phyloP scores from a whole-genome alignment of 768 basidiomycete genomes.

The Trametes sanguinea region DNA sequence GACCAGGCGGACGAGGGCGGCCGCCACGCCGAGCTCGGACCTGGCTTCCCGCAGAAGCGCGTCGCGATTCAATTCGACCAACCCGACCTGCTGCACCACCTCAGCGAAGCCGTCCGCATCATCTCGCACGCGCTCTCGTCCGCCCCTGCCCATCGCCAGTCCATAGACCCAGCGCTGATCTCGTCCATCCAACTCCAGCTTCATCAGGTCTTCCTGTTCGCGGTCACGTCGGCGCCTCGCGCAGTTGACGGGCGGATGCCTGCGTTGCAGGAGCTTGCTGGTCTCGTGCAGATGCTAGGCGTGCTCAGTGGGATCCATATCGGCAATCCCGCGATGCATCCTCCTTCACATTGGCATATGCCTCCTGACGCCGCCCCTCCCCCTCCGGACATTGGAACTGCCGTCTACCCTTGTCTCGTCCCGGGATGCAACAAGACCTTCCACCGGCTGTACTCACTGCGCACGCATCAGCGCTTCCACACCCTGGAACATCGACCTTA shows the following conservation, averaged over 20 bases:
- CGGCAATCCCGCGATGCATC: slow-evolving; percentile 39
- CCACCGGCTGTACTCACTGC: slow-evolving; percentile 66
- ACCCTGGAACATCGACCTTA: slow-evolving; percentile 59
- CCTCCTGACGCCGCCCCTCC: slow-evolving; percentile 30
- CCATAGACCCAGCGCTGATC: slow-evolving; percentile 59
- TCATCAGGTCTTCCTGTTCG: slow-evolving; percentile 78
- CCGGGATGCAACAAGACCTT: slow-evolving; percentile 68
- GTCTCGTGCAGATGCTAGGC: slow-evolving; percentile 81
- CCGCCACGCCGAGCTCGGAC: slow-evolving; percentile 11
- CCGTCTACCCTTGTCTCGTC: slow-evolving; percentile 79
- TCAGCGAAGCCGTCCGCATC: slow-evolving; percentile 60
- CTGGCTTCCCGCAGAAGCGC: slow-evolving; percentile 37
- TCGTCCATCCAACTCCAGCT: slow-evolving; percentile 72
- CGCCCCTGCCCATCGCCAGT: slow-evolving; percentile 36
- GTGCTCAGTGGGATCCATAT: slow-evolving; percentile 80
- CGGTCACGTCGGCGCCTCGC: slow-evolving; percentile 56
- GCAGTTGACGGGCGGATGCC: slow-evolving; percentile 48
- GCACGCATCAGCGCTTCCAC: slow-evolving; percentile 71
- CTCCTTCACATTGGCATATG: slow-evolving; percentile 25
- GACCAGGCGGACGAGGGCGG: slow-evolving; percentile 47
- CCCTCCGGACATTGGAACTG: slow-evolving; percentile 60
- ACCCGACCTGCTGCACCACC: slow-evolving; percentile 50
- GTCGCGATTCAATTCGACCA: slow-evolving; percentile 21
- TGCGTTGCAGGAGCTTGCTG: slow-evolving; percentile 72
- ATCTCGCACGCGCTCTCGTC: slow-evolving; percentile 53